phyloP scores from a whole-genome alignment of 768 basidiomycete genomes.

The Boletellus emodensis region DNA sequence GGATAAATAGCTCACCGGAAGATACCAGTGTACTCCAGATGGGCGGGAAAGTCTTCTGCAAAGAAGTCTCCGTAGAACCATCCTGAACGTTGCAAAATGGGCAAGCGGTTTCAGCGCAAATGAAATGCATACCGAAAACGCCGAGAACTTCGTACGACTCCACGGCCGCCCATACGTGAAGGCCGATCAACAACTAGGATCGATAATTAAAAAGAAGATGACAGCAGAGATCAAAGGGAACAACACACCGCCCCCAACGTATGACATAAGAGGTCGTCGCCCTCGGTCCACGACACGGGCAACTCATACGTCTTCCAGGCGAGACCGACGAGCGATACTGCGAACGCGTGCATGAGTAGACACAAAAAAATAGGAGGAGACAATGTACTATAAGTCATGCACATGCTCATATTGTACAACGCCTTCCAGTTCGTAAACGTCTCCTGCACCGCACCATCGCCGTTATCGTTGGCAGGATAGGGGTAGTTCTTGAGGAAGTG shows the following conservation, averaged over 20 bases:
- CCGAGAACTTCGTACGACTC: slow-evolving; percentile 94
- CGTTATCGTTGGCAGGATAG: slow-evolving; percentile 68
- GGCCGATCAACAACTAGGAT: slow-evolving; percentile 67
- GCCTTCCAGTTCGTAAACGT: slow-evolving; percentile 95
- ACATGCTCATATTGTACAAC: slow-evolving; percentile 87
- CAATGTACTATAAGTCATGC: slow-evolving; percentile 85
- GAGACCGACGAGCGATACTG: slow-evolving; percentile 81
- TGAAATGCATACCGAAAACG: slow-evolving; percentile 64
- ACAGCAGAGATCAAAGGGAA: not conserved
- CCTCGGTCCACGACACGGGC: slow-evolving; percentile 82
- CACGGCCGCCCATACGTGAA: slow-evolving; percentile 88
- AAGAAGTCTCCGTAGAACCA: slow-evolving; percentile 99
- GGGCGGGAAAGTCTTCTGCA: slow-evolving; percentile 87
- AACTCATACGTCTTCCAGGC: slow-evolving; percentile 88
- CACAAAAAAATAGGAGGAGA: slow-evolving; percentile 3
- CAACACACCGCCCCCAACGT: slow-evolving; percentile 76
- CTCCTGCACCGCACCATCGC: slow-evolving; percentile 79
- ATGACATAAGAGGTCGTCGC: slow-evolving; percentile 82
- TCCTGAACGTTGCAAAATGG: slow-evolving; percentile 41
- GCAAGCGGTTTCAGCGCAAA: not conserved
- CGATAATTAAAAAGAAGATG: slow-evolving; percentile 6
- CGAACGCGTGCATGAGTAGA: not conserved
- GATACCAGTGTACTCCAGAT: slow-evolving; percentile 94
- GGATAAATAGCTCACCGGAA: slow-evolving; percentile 59
- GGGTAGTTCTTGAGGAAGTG: slow-evolving; percentile 96